These are phyloP conservation scores for Nicotiana sylvestris DNA, from an alignment of 257 asterid species.

Conservation along the genomic window DNA sequence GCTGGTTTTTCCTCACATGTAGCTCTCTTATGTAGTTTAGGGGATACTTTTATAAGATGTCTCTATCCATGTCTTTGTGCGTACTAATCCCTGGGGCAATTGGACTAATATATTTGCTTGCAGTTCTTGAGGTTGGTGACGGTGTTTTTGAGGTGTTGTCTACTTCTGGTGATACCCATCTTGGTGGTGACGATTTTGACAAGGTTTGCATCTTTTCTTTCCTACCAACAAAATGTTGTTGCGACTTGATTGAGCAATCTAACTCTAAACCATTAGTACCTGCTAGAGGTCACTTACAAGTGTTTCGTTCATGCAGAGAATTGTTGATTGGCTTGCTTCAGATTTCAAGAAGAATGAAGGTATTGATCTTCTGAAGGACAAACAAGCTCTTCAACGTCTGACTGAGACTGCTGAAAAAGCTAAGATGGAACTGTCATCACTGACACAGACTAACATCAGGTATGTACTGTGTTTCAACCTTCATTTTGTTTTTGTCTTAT, in stretches of 20 bases:
- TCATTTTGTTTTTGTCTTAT: background rate
- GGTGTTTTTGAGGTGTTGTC: slow-evolving; percentile 96
- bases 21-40: background rate
- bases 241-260: background rate
- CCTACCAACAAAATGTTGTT: background rate
- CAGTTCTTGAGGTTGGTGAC: slow-evolving; percentile 96
- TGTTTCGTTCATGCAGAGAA: slow-evolving; percentile 46
- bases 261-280: background rate
- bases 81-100: background rate
- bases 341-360: slow-evolving; percentile 87
- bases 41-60: background rate
- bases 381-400: slow-evolving; percentile 97
- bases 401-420: slow-evolving; percentile 99
- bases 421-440: slow-evolving; percentile 91
- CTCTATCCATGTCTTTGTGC: background rate
- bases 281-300: background rate
- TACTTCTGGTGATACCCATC: slow-evolving; percentile 96
- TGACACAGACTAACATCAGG: slow-evolving; percentile 92
- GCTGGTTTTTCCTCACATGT: background rate
- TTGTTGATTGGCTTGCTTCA: slow-evolving; percentile 91
- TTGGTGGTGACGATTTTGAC: slow-evolving; percentile 98
- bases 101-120: background rate
- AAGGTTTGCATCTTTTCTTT: slow-evolving; percentile 39
- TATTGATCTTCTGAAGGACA: slow-evolving; percentile 86
- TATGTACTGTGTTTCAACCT: slow-evolving; percentile 2